Conservation (phyloP, 2,329 filamentous ascomycete species). For the Amesomyces nigricolor region DNA sequence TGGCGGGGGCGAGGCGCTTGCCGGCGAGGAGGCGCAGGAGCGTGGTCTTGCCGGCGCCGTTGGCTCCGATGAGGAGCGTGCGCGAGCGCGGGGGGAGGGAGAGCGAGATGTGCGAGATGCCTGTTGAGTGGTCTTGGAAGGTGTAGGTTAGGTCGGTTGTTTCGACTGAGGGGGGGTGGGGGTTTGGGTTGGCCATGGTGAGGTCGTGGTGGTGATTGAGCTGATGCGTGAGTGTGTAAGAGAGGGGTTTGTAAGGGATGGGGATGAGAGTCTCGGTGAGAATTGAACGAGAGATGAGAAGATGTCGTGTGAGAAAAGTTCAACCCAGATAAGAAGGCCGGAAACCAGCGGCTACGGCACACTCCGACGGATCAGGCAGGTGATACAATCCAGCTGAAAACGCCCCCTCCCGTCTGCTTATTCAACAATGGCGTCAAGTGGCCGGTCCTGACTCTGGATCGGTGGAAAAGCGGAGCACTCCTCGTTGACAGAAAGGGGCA, state of each 20-base stretch:
- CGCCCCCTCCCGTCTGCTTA: neutral
- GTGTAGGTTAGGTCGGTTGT: constrained; percentile 77
- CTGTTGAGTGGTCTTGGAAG: constrained; percentile 80
- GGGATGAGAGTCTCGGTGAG: too few species aligned
- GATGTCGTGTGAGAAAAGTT: too few species aligned
- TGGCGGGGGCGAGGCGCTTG: constrained; percentile 79
- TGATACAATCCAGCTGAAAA: neutral
- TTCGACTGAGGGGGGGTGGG: constrained; percentile 55
- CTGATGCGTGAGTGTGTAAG: neutral
- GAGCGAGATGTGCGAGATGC: constrained; percentile 67
- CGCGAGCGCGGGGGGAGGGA: constrained; percentile 76
- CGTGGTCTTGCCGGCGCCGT: constrained; percentile 95
- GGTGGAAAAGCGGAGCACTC: neutral
- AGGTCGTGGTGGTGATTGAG: neutral
- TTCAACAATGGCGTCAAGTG: neutral
- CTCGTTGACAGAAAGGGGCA: neutral
- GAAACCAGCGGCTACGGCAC: too few species aligned
- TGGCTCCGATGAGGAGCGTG: constrained; percentile 89
- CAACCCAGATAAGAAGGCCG: too few species aligned
- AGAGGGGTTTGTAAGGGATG: too few species aligned
- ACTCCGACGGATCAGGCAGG: too few species aligned
- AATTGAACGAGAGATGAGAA: too few species aligned
- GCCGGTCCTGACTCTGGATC: neutral
- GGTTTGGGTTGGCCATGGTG: constrained; percentile 27
- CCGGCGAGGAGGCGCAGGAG: constrained; percentile 89